Conservation (phyloP, 2,329 filamentous ascomycete genomes). For the Fusarium mexicanum region DNA sequence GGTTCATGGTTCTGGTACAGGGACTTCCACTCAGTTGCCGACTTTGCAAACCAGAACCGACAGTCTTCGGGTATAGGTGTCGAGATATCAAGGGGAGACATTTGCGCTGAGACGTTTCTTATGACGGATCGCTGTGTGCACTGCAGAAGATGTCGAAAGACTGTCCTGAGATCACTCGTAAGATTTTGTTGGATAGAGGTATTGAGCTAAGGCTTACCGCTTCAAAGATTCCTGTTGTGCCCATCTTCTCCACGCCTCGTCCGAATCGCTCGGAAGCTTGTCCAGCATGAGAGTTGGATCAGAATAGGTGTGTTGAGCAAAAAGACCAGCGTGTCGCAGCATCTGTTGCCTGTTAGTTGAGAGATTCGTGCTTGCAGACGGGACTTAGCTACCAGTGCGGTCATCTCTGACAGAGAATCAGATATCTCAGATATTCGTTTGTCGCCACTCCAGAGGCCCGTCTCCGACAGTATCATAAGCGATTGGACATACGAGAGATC, state of each 20-base stretch:
- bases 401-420: not conserved
- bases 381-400: not conserved
- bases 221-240: not conserved
- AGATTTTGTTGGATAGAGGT: not conserved
- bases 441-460: not conserved
- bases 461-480: not conserved
- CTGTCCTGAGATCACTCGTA: not conserved
- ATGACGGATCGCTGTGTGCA: not conserved
- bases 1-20: not conserved
- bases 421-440: not conserved
- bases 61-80: not conserved
- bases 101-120: not conserved
- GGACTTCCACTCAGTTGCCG: not conserved
- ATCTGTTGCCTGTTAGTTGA: not conserved
- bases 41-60: not conserved
- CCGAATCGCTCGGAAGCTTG: rapidly evolving
- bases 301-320: not conserved
- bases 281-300: not conserved
- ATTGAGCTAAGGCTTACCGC: not conserved
- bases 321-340: not conserved
- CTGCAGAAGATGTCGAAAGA: not conserved
- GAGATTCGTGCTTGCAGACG: rapidly evolving
- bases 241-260: not conserved
- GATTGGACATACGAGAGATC: not conserved
- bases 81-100: not conserved